Evolutionary conservation across 768 basidiomycete species (phyloP), one percentile per base, ranked within the genome.

Genomic region (Hygrophorus russula): DNA sequence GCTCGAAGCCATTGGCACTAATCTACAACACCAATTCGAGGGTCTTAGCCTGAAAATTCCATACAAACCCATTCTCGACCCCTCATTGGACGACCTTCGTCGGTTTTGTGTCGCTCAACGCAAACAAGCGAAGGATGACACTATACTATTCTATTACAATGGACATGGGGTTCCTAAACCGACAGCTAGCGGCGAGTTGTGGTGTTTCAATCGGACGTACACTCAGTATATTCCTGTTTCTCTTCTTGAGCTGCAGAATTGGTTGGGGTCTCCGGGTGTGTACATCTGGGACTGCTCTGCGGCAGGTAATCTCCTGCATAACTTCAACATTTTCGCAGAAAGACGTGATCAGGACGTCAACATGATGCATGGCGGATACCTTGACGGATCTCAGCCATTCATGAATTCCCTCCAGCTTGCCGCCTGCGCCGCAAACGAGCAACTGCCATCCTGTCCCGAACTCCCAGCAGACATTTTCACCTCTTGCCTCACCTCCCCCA

Each of bases 211-310:
- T 62, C 73, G 81, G 55, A 85, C 79, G 52, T 98, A 98, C 60
- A 97, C 96, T 0, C 94, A 99, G 61, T 99, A 99, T 57, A 98
- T 98, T 46, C 96, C 96, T 0, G 86, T 98, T 9, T 92, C 90
- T 13, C 68, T 99, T 34, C 83, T 83, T 59, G 96, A 99, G 53
- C 71, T 99, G 12, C 93, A 98, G 58, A 76, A 69, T 14, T 97
- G 92, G 90, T 66, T 98, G 3, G 91, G 90, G 5, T 87, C 90
- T 1, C 96, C 96, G 1, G 89, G 87, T 24, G 89, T 98, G 20
- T 98, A 93, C 59, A 89, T 99, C 42, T 99, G 96, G 96, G 96
- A 99, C 57, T 97, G 93, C 59, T 93, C 91, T 2, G 88, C 89
- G n/a, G 94, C 96, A 2, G 96, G 96, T 1, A 79, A 97, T 61